Percentiles rank a stretch among this genome's conserved stretches.
Evolutionary conservation across 148 eudicot species (phyloP).

Genomic region (Pouteria glomerata): DNA sequence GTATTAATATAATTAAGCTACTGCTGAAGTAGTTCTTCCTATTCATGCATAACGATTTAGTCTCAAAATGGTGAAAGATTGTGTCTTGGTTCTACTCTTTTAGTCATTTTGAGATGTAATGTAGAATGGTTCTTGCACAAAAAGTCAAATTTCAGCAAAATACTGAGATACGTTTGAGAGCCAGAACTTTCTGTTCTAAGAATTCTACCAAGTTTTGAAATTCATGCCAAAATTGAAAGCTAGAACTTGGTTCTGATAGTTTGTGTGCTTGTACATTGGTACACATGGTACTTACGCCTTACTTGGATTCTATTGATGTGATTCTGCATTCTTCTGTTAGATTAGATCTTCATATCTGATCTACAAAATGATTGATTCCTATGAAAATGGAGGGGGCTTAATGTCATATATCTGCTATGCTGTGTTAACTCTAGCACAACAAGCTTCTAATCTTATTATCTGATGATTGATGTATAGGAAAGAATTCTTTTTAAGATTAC

Average conservation of each 20-base stretch:
- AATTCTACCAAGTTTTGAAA: not conserved
- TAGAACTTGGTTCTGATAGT: not conserved
- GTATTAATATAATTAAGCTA: not conserved
- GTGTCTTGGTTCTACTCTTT: not conserved
- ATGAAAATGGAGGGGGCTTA: not conserved
- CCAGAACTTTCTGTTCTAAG: not conserved
- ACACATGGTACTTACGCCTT: not conserved
- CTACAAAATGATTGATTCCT: not conserved
- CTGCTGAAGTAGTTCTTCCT: not conserved
- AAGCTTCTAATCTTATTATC: constrained; percentile 24
- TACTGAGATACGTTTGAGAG: not conserved
- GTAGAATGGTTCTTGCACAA: not conserved
- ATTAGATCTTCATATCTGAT: not conserved
- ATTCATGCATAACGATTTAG: not conserved
- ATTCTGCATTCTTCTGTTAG: not conserved
- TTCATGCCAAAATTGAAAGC: not conserved
- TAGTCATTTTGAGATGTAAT: not conserved
- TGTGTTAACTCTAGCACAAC: constrained; percentile 9
- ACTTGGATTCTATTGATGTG: not conserved
- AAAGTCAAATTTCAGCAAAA: not conserved
- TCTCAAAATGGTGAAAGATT: not conserved
- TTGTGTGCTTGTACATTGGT: not conserved
- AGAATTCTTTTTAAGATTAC: constrained; percentile 27
- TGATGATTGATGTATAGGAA: constrained; percentile 30
- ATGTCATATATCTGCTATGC: not conserved